These are phyloP conservation scores for Camelina neglecta DNA, from an alignment of 345 rosid species.

Conservation along the genomic window DNA sequence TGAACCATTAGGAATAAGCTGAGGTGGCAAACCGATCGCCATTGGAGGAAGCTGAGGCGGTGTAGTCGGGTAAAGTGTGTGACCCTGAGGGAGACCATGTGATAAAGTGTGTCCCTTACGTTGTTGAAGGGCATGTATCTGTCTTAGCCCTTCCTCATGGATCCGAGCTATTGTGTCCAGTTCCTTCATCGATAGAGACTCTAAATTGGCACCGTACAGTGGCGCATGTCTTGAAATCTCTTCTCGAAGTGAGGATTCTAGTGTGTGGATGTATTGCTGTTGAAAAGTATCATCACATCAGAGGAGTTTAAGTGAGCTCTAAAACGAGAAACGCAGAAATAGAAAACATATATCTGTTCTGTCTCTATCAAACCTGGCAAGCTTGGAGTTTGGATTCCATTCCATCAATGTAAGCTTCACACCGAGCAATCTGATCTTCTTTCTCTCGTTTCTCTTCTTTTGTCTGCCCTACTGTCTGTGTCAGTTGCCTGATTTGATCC, in stretches of 20 bases:
- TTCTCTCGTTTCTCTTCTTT: slow-evolving; percentile 95
- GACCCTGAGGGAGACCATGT: slow-evolving; percentile 77
- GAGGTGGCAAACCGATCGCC: slow-evolving; percentile 73
- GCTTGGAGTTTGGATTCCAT: slow-evolving; percentile 89
- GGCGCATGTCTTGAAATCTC: slow-evolving; percentile 96
- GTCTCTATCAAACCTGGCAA: slow-evolving; percentile 70
- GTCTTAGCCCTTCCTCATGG: slow-evolving; percentile 95
- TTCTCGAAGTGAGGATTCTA: slow-evolving; percentile 78
- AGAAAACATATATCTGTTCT: not conserved
- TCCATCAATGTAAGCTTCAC: slow-evolving; percentile 92
- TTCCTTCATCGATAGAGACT: slow-evolving; percentile 89
- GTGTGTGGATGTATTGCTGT: slow-evolving; percentile 88
- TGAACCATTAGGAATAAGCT: slow-evolving; percentile 71
- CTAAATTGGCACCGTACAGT: slow-evolving; percentile 91
- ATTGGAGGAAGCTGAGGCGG: slow-evolving; percentile 60
- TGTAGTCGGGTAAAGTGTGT: slow-evolving; percentile 68
- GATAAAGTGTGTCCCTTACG: slow-evolving; percentile 65
- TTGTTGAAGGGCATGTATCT: slow-evolving; percentile 79
- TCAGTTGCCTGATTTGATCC: slow-evolving; percentile 83
- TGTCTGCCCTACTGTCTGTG: slow-evolving; percentile 87
- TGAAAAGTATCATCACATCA: slow-evolving; percentile 17
- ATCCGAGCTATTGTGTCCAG: slow-evolving; percentile 82
- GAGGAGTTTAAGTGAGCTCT: slow-evolving; percentile 23
- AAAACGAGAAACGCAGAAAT: not conserved
- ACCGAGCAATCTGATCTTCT: slow-evolving; percentile 88